phyloP scores from a whole-genome alignment of 306 rosid species.

The Vachellia pachyceras region DNA sequence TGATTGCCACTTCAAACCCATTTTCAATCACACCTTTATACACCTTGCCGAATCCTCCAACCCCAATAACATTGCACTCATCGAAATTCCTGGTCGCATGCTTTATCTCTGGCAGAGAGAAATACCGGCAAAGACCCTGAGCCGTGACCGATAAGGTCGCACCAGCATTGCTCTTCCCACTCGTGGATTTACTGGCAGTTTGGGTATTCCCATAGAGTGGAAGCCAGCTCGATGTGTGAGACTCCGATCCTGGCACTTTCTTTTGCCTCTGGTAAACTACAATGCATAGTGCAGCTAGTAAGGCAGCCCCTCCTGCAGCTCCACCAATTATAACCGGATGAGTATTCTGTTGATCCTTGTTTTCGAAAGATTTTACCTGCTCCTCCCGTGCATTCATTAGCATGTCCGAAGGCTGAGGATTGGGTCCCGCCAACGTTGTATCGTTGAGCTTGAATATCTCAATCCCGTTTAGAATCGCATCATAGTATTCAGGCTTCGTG shows the following conservation, averaged over 20 bases:
- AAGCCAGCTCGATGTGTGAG: slow-evolving; percentile 55
- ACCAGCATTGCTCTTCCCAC: slow-evolving; percentile 44
- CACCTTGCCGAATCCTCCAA: slow-evolving; percentile 73
- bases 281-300: slow-evolving; percentile 50
- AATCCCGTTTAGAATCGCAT: slow-evolving; percentile 55
- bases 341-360: neutral
- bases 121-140: slow-evolving; percentile 61
- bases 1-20: slow-evolving; percentile 54
- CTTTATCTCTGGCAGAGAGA: slow-evolving; percentile 55
- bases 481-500: slow-evolving; percentile 46
- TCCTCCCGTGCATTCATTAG: slow-evolving; percentile 12
- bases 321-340: slow-evolving; percentile 44
- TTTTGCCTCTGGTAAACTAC: slow-evolving; percentile 44
- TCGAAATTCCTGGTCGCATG: slow-evolving; percentile 54
- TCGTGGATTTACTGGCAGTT: slow-evolving; percentile 37
- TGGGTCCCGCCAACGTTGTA: slow-evolving; percentile 58
- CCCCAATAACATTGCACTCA: slow-evolving; percentile 62
- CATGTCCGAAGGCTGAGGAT: slow-evolving; percentile 58
- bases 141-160: slow-evolving; percentile 43
- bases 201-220: slow-evolving; percentile 47
- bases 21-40: slow-evolving; percentile 56
- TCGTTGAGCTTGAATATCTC: slow-evolving; percentile 64
- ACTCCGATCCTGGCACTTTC: slow-evolving; percentile 39
- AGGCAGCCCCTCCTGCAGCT: slow-evolving; percentile 56
- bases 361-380: neutral